phyloP scores from a whole-genome alignment of 768 basidiomycete species.

The Amanita subjunquillea region DNA sequence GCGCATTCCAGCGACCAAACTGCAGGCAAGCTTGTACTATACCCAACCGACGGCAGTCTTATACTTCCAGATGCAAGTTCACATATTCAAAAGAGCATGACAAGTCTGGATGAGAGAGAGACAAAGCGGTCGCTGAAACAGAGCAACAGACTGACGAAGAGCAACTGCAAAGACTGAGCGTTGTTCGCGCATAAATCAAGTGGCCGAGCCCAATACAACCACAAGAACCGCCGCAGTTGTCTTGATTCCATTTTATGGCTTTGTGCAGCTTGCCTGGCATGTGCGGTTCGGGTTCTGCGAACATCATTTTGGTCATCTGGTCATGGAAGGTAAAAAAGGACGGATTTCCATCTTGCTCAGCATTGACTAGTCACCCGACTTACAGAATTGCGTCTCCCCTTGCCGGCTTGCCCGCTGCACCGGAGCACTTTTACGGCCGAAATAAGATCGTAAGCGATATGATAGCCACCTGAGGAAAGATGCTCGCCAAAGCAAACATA shows the following conservation, averaged over 20 bases:
- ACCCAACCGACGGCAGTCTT: neutral
- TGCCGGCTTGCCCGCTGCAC: neutral
- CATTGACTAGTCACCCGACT: neutral
- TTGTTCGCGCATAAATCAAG: neutral
- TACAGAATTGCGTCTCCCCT: neutral
- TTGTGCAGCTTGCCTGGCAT: neutral
- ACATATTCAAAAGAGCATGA: neutral
- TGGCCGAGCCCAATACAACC: neutral
- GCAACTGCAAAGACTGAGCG: neutral
- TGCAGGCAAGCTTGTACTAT: neutral
- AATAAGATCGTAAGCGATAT: neutral
- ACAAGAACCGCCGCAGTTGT: neutral
- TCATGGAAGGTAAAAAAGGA: neutral
- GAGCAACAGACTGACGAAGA: neutral
- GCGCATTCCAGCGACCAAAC: neutral
- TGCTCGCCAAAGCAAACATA: neutral
- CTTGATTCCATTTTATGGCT: neutral
- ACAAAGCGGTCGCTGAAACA: neutral
- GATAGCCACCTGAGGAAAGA: neutral
- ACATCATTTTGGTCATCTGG: neutral
- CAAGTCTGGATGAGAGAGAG: neutral
- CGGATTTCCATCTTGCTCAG: too few species aligned
- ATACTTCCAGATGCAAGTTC: neutral
- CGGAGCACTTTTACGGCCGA: neutral
- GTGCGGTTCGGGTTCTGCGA: neutral